Percentiles rank a stretch among this genome's conserved stretches.
Evolutionary conservation across 164 flowering plant genomes (phyloP).

Genomic region (Dillenia turbinata): DNA sequence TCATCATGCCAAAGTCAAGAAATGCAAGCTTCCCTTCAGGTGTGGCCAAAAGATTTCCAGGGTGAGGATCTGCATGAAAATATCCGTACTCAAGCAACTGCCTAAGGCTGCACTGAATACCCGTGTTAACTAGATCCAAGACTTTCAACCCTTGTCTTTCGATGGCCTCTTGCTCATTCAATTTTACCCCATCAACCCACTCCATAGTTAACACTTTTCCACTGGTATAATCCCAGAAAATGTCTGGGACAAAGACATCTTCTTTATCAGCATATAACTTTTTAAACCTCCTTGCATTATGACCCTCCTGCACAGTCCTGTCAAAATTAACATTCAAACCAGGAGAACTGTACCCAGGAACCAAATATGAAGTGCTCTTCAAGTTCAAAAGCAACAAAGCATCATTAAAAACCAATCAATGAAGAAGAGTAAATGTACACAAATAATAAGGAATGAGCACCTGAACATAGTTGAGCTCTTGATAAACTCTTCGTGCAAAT

Average conservation of each 20-base stretch:
- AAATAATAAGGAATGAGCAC: constrained; percentile 19
- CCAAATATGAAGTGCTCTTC: constrained; percentile 6
- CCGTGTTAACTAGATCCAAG: constrained; percentile 84
- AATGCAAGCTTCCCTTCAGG: constrained; percentile 98
- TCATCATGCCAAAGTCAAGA: constrained; percentile 99
- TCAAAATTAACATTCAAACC: constrained; percentile 51
- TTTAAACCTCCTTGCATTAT: constrained; percentile 91
- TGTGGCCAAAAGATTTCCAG: constrained; percentile 96
- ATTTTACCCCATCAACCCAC: constrained; percentile 91
- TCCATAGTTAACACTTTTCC: constrained; percentile 95
- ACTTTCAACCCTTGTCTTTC: constrained; percentile 86
- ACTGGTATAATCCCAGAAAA: constrained; percentile 93
- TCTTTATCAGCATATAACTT: constrained; percentile 91
- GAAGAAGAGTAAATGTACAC: too few species aligned
- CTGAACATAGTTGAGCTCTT: constrained; percentile 98
- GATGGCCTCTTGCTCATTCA: constrained; percentile 84
- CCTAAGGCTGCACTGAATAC: constrained; percentile 94
- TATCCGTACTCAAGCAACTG: constrained; percentile 95
- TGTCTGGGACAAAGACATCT: constrained; percentile 89
- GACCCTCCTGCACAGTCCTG: constrained; percentile 91
- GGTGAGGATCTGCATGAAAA: constrained; percentile 99
- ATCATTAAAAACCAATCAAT: neutral
- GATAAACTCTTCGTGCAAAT: constrained; percentile 92
- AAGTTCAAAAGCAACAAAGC: constrained; percentile 4
- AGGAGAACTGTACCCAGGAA: constrained; percentile 6